phyloP scores from a whole-genome alignment of 164 flowering plant species.

The Vitis riparia region DNA sequence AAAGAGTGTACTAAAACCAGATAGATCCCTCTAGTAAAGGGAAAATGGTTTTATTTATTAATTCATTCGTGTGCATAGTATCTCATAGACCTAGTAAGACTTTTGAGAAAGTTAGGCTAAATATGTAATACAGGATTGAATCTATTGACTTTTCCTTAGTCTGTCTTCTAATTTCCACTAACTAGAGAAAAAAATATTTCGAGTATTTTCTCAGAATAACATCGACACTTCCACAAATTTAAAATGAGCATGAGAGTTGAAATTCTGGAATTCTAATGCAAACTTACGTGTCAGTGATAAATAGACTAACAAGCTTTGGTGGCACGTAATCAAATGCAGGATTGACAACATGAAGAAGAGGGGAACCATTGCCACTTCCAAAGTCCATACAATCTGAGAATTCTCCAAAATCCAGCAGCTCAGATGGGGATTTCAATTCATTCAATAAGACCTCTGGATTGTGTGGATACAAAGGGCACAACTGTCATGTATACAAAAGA shows the following conservation, averaged over 20 bases:
- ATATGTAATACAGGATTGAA: too few species aligned
- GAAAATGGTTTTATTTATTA: too few species aligned
- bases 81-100: too few species aligned
- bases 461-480: slow-evolving; percentile 97
- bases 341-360: slow-evolving; percentile 92
- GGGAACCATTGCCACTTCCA: slow-evolving; percentile 70
- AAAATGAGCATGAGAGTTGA: background rate
- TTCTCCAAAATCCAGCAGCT: slow-evolving; percentile 93
- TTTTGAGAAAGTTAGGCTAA: background rate
- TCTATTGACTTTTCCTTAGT: background rate
- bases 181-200: background rate
- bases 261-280: background rate
- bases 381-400: slow-evolving; percentile 97
- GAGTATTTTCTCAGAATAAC: background rate
- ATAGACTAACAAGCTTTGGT: slow-evolving; percentile 94
- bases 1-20: too few species aligned
- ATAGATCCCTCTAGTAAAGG: too few species aligned
- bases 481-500: slow-evolving; percentile 38
- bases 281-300: slow-evolving; percentile 97
- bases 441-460: slow-evolving; percentile 94
- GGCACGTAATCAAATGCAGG: slow-evolving; percentile 98
- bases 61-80: too few species aligned
- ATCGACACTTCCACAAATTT: too few species aligned
- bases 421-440: slow-evolving; percentile 96
- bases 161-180: background rate